Percentiles rank a stretch among this genome's conserved stretches.
Conservation (phyloP, 1,284 basidiomycete species). For the Baeospora myosura region DNA sequence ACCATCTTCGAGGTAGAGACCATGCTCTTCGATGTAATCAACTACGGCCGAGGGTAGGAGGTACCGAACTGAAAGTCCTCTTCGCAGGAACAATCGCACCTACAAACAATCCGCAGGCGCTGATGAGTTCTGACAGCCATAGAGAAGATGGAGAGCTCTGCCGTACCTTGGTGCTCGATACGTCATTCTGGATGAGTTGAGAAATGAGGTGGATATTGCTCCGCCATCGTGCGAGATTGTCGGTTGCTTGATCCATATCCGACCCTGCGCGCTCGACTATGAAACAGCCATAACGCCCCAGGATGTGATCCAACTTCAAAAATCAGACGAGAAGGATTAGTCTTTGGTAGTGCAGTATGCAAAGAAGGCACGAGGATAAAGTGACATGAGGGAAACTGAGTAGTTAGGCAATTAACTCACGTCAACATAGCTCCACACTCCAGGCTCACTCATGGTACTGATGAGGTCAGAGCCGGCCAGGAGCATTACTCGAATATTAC, state of each 20-base stretch:
- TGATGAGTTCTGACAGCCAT: conserved; percentile 3
- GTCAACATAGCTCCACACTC: conserved; percentile 94
- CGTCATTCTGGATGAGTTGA: conserved; percentile 98
- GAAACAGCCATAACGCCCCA: conserved; percentile 89
- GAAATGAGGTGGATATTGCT: conserved; percentile 91
- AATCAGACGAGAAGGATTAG: too few relatives aligned
- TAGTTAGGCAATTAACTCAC: conserved; percentile 33
- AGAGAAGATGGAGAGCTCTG: conserved; percentile 8
- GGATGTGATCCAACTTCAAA: conserved; percentile 84
- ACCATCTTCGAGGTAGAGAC: conserved; percentile 64
- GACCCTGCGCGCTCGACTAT: conserved; percentile 95
- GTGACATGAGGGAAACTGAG: conserved; percentile 8
- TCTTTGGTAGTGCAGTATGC: conserved; percentile 8
- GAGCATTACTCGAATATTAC: conserved; percentile 78
- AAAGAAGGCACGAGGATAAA: conserved; percentile 11
- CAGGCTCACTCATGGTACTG: conserved; percentile 97
- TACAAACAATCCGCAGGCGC: conserved; percentile 15
- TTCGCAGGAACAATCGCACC: conserved; percentile 80
- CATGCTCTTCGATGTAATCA: conserved; percentile 86
- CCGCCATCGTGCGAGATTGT: conserved; percentile 70
- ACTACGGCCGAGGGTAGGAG: conserved; percentile 88
- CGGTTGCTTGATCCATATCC: conserved; percentile 79
- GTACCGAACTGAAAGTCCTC: conserved; percentile 92
- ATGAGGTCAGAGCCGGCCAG: conserved; percentile 97
- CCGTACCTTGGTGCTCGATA: conserved; percentile 96